Evolutionary conservation across 208 protist genomes (phyloP), one percentile per base, ranked within the genome.

Genomic region (Willaertia magna): DNA sequence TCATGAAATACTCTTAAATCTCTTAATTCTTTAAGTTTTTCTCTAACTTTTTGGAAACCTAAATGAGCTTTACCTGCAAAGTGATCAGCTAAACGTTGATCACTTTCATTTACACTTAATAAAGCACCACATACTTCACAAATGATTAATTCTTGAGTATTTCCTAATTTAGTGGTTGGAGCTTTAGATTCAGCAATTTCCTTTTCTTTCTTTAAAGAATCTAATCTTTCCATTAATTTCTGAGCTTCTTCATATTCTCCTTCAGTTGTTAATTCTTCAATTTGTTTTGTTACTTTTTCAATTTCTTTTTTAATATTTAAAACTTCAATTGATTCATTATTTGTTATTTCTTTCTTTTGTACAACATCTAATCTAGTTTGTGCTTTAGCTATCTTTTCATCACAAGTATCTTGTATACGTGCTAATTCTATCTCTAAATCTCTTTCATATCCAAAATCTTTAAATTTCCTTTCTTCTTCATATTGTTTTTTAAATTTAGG

Each of bases 41-140:
- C 78, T 39, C 78, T 4, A 55, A 83, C 34, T 83, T 55, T 83
- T 83, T 83, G 78, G 22, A 83, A 83, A 16, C 78, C 78, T 14
- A 83, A 40, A 47, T 83, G 78, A 18, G 34, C 34, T 47, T 83
- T 83, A n/a, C 78, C 78, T 18, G 78, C 78, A 83, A 83, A 83
- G 34, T 83, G 78, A 83, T 83, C 78, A 20, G 78, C 78, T 26
- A 83, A 55, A 26, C 78, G 14, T n/a, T 83, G 78, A n/a, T 83
- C 78, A 26, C 46, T 83, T 42, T 83, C 78, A 55, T 83, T 51
- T 39, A 42, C 46, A 42, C 78, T 83, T 12, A 83, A 55, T 55
- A 55, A 55, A 4, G 78, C 78, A 43, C 34, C 78, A 55, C 78
- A 83, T 43, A 83, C 55, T 26, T 83, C 78, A 52, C 78, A 83